These are phyloP conservation scores for Hura crepitans DNA, from an alignment of 441 rosid species.

Conservation along the genomic window DNA sequence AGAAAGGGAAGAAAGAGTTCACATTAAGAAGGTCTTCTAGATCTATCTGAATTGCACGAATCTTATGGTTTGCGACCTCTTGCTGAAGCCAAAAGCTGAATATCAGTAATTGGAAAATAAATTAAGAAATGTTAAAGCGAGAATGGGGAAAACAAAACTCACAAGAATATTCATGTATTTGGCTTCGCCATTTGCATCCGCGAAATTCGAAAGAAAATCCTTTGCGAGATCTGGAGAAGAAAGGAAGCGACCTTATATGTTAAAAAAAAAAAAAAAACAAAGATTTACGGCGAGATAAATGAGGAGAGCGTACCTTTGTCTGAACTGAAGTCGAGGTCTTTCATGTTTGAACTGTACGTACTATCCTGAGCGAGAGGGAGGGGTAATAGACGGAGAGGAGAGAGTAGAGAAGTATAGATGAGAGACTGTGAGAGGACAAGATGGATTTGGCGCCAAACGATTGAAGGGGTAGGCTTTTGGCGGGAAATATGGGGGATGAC, in stretches of 20 bases:
- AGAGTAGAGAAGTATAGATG: neutral
- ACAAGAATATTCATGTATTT: conserved; percentile 84
- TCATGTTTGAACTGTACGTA: conserved; percentile 36
- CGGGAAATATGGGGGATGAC: neutral
- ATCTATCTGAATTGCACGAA: conserved; percentile 76
- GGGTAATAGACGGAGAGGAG: too few relatives aligned
- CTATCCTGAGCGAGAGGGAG: conserved; percentile 12
- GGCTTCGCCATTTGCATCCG: conserved; percentile 61
- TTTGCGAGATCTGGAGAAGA: conserved; percentile 52
- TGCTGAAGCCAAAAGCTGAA: conserved; percentile 43
- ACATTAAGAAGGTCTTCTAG: conserved; percentile 80
- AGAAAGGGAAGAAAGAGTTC: conserved; percentile 17
- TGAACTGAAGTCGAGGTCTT: conserved; percentile 48
- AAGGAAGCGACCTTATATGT: neutral
- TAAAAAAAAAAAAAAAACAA: neutral
- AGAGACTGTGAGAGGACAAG: neutral
- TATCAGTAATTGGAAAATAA: neutral
- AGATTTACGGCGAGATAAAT: too few relatives aligned
- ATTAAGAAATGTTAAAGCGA: neutral
- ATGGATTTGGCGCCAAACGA: conserved; percentile 58
- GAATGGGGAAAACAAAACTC: conserved; percentile 32
- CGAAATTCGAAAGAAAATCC: conserved; percentile 73
- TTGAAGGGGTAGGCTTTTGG: neutral
- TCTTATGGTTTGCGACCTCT: conserved; percentile 79
- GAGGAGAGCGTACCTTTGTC: conserved; percentile 52